Evolutionary conservation across 768 basidiomycete species (phyloP).

Genomic region (Lactarius tabidus): DNA sequence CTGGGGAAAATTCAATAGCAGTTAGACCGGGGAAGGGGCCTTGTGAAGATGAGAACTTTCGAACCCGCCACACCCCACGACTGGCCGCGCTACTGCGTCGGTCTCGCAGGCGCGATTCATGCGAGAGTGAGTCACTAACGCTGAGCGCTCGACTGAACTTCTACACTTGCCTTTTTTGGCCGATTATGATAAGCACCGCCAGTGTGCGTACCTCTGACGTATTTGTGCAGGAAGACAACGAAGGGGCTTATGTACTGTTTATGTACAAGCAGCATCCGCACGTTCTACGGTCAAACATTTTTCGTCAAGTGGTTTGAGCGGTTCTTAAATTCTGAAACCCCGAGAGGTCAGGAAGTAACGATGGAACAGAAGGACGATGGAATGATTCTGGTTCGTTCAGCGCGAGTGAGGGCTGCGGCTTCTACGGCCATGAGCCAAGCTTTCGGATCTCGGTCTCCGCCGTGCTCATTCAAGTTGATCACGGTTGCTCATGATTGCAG

Average conservation of each 20-base stretch:
- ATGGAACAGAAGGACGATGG: background rate
- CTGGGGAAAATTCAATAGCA: too few relatives aligned
- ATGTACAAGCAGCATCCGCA: constrained; percentile 11
- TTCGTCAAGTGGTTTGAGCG: background rate
- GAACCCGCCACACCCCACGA: background rate
- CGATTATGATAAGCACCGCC: constrained; percentile 1
- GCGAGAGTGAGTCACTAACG: constrained; percentile 3
- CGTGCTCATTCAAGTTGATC: background rate
- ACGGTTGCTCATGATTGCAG: background rate
- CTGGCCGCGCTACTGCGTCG: background rate
- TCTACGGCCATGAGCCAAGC: background rate
- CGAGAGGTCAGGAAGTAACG: constrained; percentile 4
- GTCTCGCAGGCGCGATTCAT: constrained; percentile 2
- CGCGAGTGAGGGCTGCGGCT: background rate
- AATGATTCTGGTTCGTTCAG: constrained; percentile 2
- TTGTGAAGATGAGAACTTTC: background rate
- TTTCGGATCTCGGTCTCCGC: constrained; percentile 14
- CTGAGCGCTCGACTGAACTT: constrained; percentile 20
- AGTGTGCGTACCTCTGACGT: constrained; percentile 19
- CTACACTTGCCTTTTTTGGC: constrained; percentile 17
- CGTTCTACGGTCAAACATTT: background rate
- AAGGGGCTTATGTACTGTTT: constrained; percentile 17
- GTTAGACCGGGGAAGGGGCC: background rate
- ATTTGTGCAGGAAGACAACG: background rate
- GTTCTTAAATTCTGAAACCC: constrained; percentile 19